Evolutionary conservation across 83 land plant species (phyloP).

Genomic region (Diphasiastrum complanatum): DNA sequence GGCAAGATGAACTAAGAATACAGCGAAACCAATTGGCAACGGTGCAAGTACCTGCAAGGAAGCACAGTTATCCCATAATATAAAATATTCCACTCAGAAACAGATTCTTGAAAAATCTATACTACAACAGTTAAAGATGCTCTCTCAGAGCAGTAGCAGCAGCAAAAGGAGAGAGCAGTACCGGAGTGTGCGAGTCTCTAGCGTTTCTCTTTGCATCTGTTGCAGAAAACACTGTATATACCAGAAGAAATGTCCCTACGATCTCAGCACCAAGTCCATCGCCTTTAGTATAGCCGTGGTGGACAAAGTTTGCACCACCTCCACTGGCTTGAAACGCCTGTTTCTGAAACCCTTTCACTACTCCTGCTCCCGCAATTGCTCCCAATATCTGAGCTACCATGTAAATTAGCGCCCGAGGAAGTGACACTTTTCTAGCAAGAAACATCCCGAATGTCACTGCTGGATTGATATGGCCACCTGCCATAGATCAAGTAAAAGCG

Average conservation of each 20-base stretch:
- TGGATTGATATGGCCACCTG: not conserved
- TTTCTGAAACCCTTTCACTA: not conserved
- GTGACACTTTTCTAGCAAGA: not conserved
- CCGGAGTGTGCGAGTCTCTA: not conserved
- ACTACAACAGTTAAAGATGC: not conserved
- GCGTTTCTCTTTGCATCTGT: slow-evolving; percentile 1
- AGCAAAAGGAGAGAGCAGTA: not conserved
- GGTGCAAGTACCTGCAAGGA: not conserved
- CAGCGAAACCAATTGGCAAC: too few relatives aligned
- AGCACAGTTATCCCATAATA: not conserved
- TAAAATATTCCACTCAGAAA: not conserved
- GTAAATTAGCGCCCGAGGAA: not conserved
- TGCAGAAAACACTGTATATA: slow-evolving; percentile 1
- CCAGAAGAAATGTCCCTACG: not conserved
- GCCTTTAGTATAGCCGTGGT: not conserved
- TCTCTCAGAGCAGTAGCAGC: not conserved
- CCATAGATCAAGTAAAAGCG: not conserved
- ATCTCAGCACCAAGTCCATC: slow-evolving; percentile 1
- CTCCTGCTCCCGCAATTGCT: not conserved
- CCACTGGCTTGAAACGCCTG: not conserved
- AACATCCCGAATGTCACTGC: slow-evolving; percentile 1
- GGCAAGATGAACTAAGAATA: not conserved
- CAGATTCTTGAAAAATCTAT: not conserved
- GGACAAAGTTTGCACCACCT: not conserved
- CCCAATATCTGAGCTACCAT: not conserved